phyloP scores from a whole-genome alignment of 2,329 filamentous ascomycete genomes.

The Fusarium piperis region DNA sequence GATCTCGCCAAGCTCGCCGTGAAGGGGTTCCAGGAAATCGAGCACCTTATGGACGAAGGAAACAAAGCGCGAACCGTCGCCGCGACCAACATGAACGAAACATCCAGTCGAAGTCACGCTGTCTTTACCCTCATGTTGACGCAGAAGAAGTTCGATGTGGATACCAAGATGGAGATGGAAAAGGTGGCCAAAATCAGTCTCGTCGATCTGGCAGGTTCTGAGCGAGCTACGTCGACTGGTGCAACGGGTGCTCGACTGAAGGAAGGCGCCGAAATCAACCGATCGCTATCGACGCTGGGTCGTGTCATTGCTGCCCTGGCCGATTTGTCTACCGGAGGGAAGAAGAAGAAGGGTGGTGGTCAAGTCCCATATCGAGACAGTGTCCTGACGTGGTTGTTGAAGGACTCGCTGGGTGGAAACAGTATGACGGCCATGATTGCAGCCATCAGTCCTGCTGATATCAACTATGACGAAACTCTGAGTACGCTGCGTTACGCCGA shows the following conservation, averaged over 20 bases:
- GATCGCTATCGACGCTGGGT: constrained; percentile 93
- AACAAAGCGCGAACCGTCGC: constrained; percentile 99
- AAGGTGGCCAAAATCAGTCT: constrained; percentile 98
- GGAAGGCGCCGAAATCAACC: constrained; percentile 98
- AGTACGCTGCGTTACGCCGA: constrained; percentile 96
- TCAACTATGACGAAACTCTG: constrained; percentile 98
- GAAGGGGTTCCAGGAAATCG: constrained; percentile 92
- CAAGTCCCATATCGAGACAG: constrained; percentile 98
- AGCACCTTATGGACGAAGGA: constrained; percentile 98
- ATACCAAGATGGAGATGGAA: constrained; percentile 97
- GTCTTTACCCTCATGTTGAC: constrained; percentile 97
- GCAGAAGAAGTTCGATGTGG: constrained; percentile 88
- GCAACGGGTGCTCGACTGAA: constrained; percentile 95
- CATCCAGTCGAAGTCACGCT: constrained; percentile 95
- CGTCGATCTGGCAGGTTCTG: constrained; percentile 96
- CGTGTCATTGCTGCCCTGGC: constrained; percentile 97
- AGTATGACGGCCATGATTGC: constrained; percentile 99
- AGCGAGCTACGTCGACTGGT: constrained; percentile 95
- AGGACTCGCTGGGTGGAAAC: constrained; percentile 96
- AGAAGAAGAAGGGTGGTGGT: constrained; percentile 74
- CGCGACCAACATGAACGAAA: constrained; percentile 99
- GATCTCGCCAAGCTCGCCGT: constrained; percentile 96
- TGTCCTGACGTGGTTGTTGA: constrained; percentile 93
- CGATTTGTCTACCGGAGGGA: constrained; percentile 86
- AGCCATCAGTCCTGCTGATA: constrained; percentile 96